phyloP scores from a whole-genome alignment of 1,139 yeast species.

The Hemisphaericaspora xylofermentans region DNA sequence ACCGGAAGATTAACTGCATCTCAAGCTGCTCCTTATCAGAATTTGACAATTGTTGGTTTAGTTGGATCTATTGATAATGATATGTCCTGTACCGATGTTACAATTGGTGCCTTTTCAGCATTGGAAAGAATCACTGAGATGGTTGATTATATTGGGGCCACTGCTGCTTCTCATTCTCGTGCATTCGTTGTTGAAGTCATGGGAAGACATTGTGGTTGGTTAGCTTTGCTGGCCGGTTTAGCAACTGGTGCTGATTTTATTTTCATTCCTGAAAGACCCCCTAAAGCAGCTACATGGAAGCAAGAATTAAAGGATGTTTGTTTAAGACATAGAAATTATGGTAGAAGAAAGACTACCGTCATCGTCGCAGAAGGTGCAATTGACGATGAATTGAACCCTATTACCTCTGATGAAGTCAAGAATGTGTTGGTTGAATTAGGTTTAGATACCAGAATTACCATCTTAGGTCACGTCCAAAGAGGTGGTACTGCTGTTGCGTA shows the following conservation, averaged over 20 bases:
- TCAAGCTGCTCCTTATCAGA: slow-evolving; percentile 59
- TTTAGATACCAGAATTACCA: slow-evolving; percentile 90
- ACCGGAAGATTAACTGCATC: slow-evolving; percentile 54
- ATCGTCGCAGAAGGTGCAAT: slow-evolving; percentile 98
- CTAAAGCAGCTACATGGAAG: slow-evolving; percentile 66
- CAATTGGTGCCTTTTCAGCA: slow-evolving; percentile 95
- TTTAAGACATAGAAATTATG: slow-evolving; percentile 75
- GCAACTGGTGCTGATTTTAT: slow-evolving; percentile 95
- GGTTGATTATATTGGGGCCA: slow-evolving; percentile 93
- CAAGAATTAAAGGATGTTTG: slow-evolving; percentile 71
- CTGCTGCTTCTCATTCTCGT: slow-evolving; percentile 94
- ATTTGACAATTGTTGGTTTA: slow-evolving; percentile 86
- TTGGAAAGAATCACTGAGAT: slow-evolving; percentile 90
- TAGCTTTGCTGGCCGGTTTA: slow-evolving; percentile 93
- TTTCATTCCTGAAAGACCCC: slow-evolving; percentile 90
- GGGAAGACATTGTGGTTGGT: slow-evolving; percentile 99
- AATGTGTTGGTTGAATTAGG: slow-evolving; percentile 79
- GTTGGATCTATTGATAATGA: slow-evolving; percentile 98
- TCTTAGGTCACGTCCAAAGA: slow-evolving; percentile 95
- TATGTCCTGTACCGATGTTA: slow-evolving; percentile 94
- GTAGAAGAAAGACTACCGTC: slow-evolving; percentile 91
- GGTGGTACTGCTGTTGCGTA: slow-evolving; percentile 97
- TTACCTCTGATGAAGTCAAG: slow-evolving; percentile 76
- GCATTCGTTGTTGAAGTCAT: slow-evolving; percentile 97
- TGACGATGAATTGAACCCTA: slow-evolving; percentile 76